These are phyloP conservation scores for Coniochaeta prunicola DNA, from an alignment of 2,329 filamentous ascomycete genomes.

Conservation along the genomic window DNA sequence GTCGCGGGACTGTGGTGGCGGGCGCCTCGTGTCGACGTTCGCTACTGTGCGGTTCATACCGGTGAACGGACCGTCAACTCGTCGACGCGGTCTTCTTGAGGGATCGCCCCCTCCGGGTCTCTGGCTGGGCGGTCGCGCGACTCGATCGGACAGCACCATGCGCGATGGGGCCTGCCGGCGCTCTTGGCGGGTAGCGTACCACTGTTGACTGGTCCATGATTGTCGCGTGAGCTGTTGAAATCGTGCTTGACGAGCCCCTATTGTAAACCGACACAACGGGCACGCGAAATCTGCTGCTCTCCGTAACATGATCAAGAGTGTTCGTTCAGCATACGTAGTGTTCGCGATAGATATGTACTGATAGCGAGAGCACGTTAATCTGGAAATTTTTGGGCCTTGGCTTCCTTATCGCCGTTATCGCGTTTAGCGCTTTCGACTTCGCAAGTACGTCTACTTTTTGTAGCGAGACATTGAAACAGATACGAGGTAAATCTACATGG, in stretches of 20 bases:
- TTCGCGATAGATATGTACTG: neutral
- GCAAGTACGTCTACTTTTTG: neutral
- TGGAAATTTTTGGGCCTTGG: neutral
- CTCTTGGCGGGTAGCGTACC: constrained; percentile 24
- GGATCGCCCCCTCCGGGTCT: constrained; percentile 13
- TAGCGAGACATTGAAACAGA: neutral
- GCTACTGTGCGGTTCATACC: constrained; percentile 50
- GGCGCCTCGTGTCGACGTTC: constrained; percentile 20
- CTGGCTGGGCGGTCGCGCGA: constrained; percentile 32
- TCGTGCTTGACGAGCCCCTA: neutral
- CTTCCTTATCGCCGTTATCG: neutral
- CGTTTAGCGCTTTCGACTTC: neutral
- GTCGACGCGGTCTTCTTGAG: constrained; percentile 28
- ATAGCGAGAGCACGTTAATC: neutral
- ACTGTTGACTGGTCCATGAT: constrained; percentile 19
- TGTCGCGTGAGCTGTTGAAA: neutral
- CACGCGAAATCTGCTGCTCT: neutral
- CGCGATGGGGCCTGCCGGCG: constrained; percentile 39
- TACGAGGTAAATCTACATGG: neutral
- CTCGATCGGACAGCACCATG: constrained; percentile 51
- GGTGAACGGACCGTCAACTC: constrained; percentile 41
- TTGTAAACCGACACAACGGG: neutral
- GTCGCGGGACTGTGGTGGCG: constrained; percentile 9
- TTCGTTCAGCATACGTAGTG: neutral
- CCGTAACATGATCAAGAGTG: neutral